Evolutionary conservation across 345 rosid genomes (phyloP).

Genomic region (Lumnitzera racemosa): DNA sequence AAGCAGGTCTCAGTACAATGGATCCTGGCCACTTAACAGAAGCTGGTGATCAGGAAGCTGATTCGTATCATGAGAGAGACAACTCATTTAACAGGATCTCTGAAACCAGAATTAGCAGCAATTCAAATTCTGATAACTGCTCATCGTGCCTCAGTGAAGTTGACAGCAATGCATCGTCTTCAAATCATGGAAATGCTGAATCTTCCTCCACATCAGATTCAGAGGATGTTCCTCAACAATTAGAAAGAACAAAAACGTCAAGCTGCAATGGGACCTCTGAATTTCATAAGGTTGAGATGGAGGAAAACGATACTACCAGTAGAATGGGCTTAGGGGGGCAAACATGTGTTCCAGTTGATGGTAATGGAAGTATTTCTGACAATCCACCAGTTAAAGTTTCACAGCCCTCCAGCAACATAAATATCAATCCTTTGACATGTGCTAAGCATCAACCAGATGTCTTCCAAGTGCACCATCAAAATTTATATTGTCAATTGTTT

Average conservation of each 20-base stretch:
- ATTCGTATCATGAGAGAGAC: conserved; percentile 21
- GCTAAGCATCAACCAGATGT: conserved; percentile 41
- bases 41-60: conserved; percentile 28
- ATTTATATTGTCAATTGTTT: conserved; percentile 44
- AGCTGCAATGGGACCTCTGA: conserved; percentile 32
- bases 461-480: conserved; percentile 50
- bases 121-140: conserved; percentile 78
- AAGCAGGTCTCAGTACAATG: conserved; percentile 12
- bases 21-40: conserved; percentile 22
- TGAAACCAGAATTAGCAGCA: conserved; percentile 19
- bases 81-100: conserved; percentile 13
- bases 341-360: conserved; percentile 22
- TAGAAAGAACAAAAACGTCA: conserved; percentile 47
- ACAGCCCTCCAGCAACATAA: conserved; percentile 28
- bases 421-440: conserved; percentile 23
- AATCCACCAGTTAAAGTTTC: conserved; percentile 27
- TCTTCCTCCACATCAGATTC: conserved; percentile 85
- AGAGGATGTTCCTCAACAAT: conserved; percentile 62
- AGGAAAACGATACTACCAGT: conserved; percentile 20
- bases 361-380: conserved; percentile 16
- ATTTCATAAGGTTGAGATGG: conserved; percentile 26
- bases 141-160: conserved; percentile 86
- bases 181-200: conserved; percentile 54
- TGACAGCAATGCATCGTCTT: conserved; percentile 65
- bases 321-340: conserved; percentile 22